Evolutionary conservation across 106 monocot species (phyloP), one percentile per base, ranked within the genome.

Genomic region (Acorus gramineus): DNA sequence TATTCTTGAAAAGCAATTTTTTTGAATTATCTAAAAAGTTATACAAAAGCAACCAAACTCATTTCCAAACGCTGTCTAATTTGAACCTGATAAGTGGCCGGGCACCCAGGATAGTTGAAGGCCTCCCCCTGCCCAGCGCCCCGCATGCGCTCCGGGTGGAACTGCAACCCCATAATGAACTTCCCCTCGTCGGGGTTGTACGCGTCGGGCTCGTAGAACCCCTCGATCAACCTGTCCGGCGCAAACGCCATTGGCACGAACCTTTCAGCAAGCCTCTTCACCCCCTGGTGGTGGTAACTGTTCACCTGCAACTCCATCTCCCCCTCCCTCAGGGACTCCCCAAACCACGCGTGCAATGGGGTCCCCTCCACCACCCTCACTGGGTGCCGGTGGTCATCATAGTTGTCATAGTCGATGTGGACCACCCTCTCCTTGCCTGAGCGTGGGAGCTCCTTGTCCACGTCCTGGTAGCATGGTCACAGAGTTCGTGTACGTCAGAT

Each of bases 221-320:
- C 94, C 52, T 95, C 90, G 2, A 87, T 55, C 70, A 90, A 76
- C 5, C 95, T 90, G 57, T 96, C 95, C 3, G 8, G 4, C 6
- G 87, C 69, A 8, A 70, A 72, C 2, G 90, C 95, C 87, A 96
- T 90, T 2, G 87, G 85, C 14, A 79, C 78, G 56, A 96, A 96
- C 11, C 95, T 54, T 42, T 76, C 74, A 0, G 87, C 95, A 71
- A 96, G 49, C 53, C 85, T 80, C 72, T 85, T 90, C 60, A 87
- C 82, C 10, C 95, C 95, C 47, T 96, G 95, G 60, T 96, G 95
- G 70, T 96, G 95, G 60, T 96, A 96, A 62, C 95, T 96, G 44
- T 96, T 96, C 74, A 96, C 87, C 77, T 49, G 52, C 6, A 96
- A n/a, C 80, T 85, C 85, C 79, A 64, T 76, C 65, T 13, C 61